A percentile compares a stretch with the other conserved stretches of the same genome.
These are phyloP conservation scores for Talaromyces proteolyticus DNA, from an alignment of 495 filamentous ascomycete species.

Conservation along the genomic window DNA sequence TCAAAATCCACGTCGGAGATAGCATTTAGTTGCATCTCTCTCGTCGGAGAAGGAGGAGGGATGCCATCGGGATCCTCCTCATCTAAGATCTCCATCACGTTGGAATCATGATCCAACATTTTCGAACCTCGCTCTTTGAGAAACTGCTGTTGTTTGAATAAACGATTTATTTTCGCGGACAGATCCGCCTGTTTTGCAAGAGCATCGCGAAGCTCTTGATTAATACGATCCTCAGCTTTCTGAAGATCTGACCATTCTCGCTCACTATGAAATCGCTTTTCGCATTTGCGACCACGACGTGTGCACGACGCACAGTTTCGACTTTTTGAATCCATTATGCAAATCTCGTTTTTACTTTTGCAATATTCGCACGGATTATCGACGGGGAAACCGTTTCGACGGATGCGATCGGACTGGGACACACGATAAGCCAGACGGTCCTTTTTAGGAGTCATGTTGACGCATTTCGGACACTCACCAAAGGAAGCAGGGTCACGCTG, in stretches of 20 bases:
- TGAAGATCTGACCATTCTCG: not conserved
- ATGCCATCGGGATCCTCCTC: not conserved
- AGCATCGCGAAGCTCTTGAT: not conserved
- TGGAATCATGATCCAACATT: not conserved
- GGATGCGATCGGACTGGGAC: not conserved
- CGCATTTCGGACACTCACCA: not conserved
- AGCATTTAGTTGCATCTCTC: not conserved
- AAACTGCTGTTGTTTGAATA: not conserved
- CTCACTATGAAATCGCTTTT: not conserved
- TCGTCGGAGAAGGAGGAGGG: too few relatives aligned
- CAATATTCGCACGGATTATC: not conserved
- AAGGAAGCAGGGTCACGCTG: not conserved
- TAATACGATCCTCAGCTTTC: not conserved
- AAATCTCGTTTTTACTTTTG: not conserved
- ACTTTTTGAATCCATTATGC: not conserved
- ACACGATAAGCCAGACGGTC: not conserved
- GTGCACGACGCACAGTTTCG: not conserved
- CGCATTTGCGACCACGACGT: not conserved
- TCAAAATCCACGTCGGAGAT: not conserved
- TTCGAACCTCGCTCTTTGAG: not conserved
- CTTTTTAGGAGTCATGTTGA: not conserved
- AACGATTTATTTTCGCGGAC: not conserved
- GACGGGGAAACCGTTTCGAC: not conserved
- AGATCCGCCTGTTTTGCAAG: not conserved
- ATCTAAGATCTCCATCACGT: not conserved